Base-by-base conservation (phyloP, 2,329 filamentous ascomycete genomes). In the Emmonsia crescens region DNA sequence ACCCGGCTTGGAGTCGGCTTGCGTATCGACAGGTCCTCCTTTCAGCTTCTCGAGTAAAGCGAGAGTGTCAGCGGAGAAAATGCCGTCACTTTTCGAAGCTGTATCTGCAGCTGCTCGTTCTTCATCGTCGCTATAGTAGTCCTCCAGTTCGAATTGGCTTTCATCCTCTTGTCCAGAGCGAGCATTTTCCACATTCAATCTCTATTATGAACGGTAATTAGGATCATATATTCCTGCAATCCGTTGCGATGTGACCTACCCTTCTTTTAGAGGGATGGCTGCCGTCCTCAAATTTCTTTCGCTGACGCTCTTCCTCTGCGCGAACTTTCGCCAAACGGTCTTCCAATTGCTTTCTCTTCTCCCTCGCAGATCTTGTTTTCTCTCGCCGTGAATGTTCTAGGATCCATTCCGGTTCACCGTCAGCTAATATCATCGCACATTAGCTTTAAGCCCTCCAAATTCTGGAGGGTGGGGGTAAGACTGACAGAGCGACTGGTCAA, bases 341-440 rank as follows among this genome's bases (percentile, higher is more conserved):
- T 72, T 96, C 90, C 42, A 93, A 78, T 51, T 91, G 87, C 68
- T 86, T 82, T 79, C 86, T 88, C 64, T 82, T 82, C 48, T 82
- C 80, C 1, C 85, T 76, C 5, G 92, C 80, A 62, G 87, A 85
- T 33, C 85, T 82, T 59, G 84, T 83, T 67, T 85, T 89, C 63
- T 88, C 83, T 52, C 83, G 82, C 57, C 86, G 81, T 57, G 90
- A 85, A 72, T 91, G 88, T 65, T 95, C 86, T 2, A 91, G 73
- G 68, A 96, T 87, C 92, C 92, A 96, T 1, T 86, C 84, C 0
- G 91, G 91, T 68, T 96, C 91, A 66, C 89, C 87, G 61, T 85
- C 79, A 59, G 79, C 80, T 72, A 65, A 49, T 27, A 19, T 29
- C 51, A 21, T 40, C 16, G 31, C 27, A 27, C n/a, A 40, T 60